These are phyloP conservation scores for Colletotrichum aenigma DNA, from an alignment of 2,329 filamentous ascomycete genomes.

Conservation along the genomic window DNA sequence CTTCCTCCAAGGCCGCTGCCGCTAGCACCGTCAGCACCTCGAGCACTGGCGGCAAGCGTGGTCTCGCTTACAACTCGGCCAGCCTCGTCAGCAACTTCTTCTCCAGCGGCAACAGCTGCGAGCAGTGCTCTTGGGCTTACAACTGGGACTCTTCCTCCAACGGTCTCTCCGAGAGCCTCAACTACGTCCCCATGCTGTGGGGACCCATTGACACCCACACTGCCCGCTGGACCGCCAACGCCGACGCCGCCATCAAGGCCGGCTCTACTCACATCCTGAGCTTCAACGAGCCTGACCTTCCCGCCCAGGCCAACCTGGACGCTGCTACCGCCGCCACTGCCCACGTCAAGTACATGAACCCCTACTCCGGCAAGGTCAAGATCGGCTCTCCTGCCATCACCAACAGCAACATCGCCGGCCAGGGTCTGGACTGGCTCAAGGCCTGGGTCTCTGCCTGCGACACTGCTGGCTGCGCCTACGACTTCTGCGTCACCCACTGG, in stretches of 20 bases:
- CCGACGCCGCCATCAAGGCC: slow-evolving; percentile 52
- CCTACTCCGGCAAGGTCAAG: slow-evolving; percentile 54
- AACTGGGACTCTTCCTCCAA: slow-evolving; percentile 65
- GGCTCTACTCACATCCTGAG: slow-evolving; percentile 64
- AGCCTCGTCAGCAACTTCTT: slow-evolving; percentile 56
- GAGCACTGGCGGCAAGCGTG: slow-evolving; percentile 58
- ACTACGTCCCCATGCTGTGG: slow-evolving; percentile 74
- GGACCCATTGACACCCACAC: slow-evolving; percentile 48
- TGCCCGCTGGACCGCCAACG: slow-evolving; percentile 54
- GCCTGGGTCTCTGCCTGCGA: slow-evolving; percentile 57
- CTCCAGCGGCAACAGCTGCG: slow-evolving; percentile 32
- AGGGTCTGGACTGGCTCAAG: slow-evolving; percentile 63
- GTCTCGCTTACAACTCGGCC: slow-evolving; percentile 70
- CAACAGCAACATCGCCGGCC: slow-evolving; percentile 54
- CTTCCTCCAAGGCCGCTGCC: slow-evolving; percentile 11
- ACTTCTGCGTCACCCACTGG: slow-evolving; percentile 70
- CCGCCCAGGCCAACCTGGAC: slow-evolving; percentile 62
- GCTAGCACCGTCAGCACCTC: slow-evolving; percentile 19
- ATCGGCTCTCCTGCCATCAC: slow-evolving; percentile 66
- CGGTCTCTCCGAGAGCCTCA: slow-evolving; percentile 46
- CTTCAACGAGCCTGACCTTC: slow-evolving; percentile 76
- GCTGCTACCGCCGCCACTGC: slow-evolving; percentile 54
- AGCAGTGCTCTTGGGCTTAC: slow-evolving; percentile 64
- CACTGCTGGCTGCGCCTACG: slow-evolving; percentile 52
- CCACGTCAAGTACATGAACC: slow-evolving; percentile 61